Base-by-base conservation (phyloP, 2,329 filamentous ascomycete species). In the Stagonosporopsis rhizophila region DNA sequence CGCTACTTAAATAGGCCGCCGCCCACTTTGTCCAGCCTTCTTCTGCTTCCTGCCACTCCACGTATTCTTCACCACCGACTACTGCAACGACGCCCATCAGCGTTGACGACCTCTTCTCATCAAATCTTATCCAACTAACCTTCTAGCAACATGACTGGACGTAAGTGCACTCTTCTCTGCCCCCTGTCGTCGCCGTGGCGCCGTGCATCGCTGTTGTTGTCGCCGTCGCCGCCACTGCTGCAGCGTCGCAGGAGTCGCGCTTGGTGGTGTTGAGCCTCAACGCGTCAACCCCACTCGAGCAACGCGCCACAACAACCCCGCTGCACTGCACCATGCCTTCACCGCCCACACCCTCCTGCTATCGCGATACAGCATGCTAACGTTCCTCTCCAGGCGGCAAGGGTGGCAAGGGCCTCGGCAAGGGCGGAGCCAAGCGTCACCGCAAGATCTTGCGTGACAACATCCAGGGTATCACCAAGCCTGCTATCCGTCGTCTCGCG, bases 381-480 rank as follows among this genome's bases (percentile, higher is more conserved):
- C 70, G 56, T 55, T 52, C 66, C 44, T 64, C 48, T 62, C 60
- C 59, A 82, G 80, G 81, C 72, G 81, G 81, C 68, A 83, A 83
- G 77, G 81, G 81, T 70, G 81, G 81, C 66, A 83, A 83, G 74
- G 81, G 81, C 62, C 80, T 83, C 72, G 81, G 81, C 65, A 83
- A 83, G 75, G 81, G 81, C 60, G 80, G 80, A 61, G 80, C 80
- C 72, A 82, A 82, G 78, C 81, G 80, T 75, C 80, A 82, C 68
- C 79, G 80, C 64, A 82, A 82, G 80, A 82, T 82, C 72, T 75
- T 82, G 64, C 80, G 80, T 67, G 80, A 82, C 79, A 82, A 82
- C 78, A 82, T 82, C 73, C 80, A 82, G 71, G 80, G 80, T 72
- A 82, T 82, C 73, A 82, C 80, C 69, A 82, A 82, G 78, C 80